Base-by-base conservation (phyloP, 129 eudicot species). In the Lactuca saligna region DNA sequence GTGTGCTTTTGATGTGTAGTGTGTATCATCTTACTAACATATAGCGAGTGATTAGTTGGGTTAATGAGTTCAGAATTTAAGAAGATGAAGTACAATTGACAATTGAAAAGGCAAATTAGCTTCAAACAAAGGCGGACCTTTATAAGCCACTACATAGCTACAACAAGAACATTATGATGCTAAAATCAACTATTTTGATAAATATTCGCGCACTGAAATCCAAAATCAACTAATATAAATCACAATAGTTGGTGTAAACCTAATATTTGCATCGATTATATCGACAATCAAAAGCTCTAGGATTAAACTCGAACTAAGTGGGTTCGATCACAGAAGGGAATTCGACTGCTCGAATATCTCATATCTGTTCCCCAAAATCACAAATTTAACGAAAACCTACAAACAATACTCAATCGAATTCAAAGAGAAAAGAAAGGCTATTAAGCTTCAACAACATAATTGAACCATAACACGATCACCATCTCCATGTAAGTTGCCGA, bases 401-500 rank as follows among this genome's bases (percentile, higher is more conserved):
- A 76, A 50, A 39, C 64, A 42, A 35, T 17, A 49, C 55, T 75
- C 60, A 75, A 57, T 49, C 35, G 16, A 75, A 66, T 59, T 54
- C 38, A 60, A 76, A 54, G 2, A 25, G 8, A 61, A 53, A 12
- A 39, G 7, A 46, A 46, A 46, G 15, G 15, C 51, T 46, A 46
- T 64, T 57, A 46, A 69, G 25, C 70, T 76, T 33, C n/a, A 76
- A 61, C 62, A 12, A 62, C 65, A 41, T 0, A 42, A 54, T 5
- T 31, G 16, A 69, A 69, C 17, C 69, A 54, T 20, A 76, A 62
- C 20, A 74, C 55, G 61, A 68, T 61, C 68, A 71, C 46, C 55
- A 7, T 57, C 7, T 12, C n/a, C 15, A 46, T 32, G 17, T 32
- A 58, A 41, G 54, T 63, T 5, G n/a, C 25, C 10, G 17, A 41